Percentiles rank a stretch among this genome's conserved stretches.
These are phyloP conservation scores for Xylaria intraflava DNA, from an alignment of 495 filamentous ascomycete genomes.

Conservation along the genomic window DNA sequence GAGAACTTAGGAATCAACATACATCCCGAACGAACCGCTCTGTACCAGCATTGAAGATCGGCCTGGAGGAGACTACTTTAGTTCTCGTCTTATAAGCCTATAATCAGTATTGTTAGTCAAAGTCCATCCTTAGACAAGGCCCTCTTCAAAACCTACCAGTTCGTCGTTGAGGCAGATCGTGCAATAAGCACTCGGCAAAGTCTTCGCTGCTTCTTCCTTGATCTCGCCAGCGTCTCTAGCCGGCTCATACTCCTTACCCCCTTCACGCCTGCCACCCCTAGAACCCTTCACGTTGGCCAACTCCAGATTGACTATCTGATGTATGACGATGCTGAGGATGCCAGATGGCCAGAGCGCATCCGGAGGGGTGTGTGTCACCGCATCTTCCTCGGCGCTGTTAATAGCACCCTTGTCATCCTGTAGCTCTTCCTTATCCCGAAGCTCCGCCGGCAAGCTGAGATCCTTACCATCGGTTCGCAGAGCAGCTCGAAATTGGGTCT, in stretches of 20 bases:
- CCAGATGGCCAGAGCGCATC: slow-evolving; percentile 92
- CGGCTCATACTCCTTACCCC: slow-evolving; percentile 78
- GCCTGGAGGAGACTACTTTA: slow-evolving; percentile 86
- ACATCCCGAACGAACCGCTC: slow-evolving; percentile 85
- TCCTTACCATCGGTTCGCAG: slow-evolving; percentile 83
- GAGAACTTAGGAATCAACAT: neutral
- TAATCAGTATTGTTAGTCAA: slow-evolving; percentile 2
- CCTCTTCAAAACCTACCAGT: slow-evolving; percentile 39
- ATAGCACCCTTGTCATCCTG: slow-evolving; percentile 85
- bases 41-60: slow-evolving; percentile 94
- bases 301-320: slow-evolving; percentile 93
- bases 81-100: slow-evolving; percentile 76
- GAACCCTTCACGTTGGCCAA: slow-evolving; percentile 73
- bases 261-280: slow-evolving; percentile 54
- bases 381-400: slow-evolving; percentile 69
- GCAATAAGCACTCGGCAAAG: slow-evolving; percentile 83
- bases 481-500: slow-evolving; percentile 75
- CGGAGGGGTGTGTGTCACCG: slow-evolving; percentile 80
- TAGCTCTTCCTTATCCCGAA: slow-evolving; percentile 67
- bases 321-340: slow-evolving; percentile 73
- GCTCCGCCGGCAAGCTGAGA: slow-evolving; percentile 59
- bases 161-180: slow-evolving; percentile 86
- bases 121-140: too few species aligned
- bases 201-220: slow-evolving; percentile 70
- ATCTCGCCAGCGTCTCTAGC: slow-evolving; percentile 79